Percentiles rank a stretch among this genome's conserved stretches.
Conservation (phyloP, 176 grass and related monocot genomes). For the Dendrocalamus sinicus region DNA sequence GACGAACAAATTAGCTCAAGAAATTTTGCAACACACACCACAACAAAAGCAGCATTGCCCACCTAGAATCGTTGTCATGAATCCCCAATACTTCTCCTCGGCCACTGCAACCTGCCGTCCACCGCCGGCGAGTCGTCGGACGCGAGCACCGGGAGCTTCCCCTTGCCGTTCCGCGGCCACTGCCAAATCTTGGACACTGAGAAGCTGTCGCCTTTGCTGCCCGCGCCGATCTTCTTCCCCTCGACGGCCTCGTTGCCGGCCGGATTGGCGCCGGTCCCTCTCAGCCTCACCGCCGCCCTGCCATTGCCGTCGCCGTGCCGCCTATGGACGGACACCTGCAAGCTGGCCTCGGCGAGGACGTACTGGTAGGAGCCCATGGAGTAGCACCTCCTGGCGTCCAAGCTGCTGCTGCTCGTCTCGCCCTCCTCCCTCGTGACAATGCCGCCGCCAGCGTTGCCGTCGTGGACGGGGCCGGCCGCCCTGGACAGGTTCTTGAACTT, state of each 20-base stretch:
- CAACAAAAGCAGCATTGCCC: neutral
- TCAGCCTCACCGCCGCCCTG: conserved; percentile 38
- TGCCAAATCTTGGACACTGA: conserved; percentile 99
- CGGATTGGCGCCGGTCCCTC: conserved; percentile 28
- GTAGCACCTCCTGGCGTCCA: conserved; percentile 85
- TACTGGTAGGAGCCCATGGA: conserved; percentile 98
- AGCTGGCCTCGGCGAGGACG: conserved; percentile 71
- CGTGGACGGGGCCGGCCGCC: conserved; percentile 18
- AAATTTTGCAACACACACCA: conserved; percentile 22
- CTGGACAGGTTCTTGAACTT: conserved; percentile 77
- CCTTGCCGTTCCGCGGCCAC: conserved; percentile 84
- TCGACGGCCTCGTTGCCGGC: conserved; percentile 44
- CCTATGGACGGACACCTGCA: conserved; percentile 72
- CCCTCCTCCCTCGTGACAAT: conserved; percentile 56
- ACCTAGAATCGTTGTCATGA: conserved; percentile 45
- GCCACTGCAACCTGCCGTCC: conserved; percentile 63
- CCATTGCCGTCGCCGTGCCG: conserved; percentile 49
- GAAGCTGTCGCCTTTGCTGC: conserved; percentile 90
- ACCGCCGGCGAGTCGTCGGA: conserved; percentile 65
- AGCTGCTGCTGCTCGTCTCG: conserved; percentile 80
- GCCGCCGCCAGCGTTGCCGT: neutral
- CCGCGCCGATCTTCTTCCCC: conserved; percentile 72
- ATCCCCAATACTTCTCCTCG: conserved; percentile 56
- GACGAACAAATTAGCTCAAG: conserved; percentile 31
- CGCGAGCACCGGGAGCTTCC: conserved; percentile 75